Evolutionary conservation across 2,329 filamentous ascomycete species (phyloP), one percentile per base, ranked within the genome.

Genomic region (Cytospora schulzeri): DNA sequence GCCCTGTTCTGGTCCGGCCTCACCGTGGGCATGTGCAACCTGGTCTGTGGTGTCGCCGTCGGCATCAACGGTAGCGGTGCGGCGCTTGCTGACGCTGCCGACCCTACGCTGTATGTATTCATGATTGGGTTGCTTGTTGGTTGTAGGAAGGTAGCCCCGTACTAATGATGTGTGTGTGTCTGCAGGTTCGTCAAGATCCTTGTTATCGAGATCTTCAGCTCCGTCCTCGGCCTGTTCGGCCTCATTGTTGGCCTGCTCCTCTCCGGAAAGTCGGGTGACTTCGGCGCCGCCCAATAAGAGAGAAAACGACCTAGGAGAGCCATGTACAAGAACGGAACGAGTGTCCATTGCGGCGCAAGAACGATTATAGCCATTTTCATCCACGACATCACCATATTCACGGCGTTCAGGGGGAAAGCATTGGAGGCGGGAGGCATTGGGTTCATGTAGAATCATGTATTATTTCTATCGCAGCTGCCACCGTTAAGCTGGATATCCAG

Each of bases 191-290:
- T 99, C 79, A 97, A 97, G 82, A 97, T 99, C 71, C 88, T 99
- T 60, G 94, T 99, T 71, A 96, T 99, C 73, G 96, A 99, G 79
- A 99, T 99, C 76, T 99, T 99, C 83, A 97, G 93, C 76, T 98
- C 94, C 50, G 94, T 99, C 57, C 85, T 99, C 14, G 95, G 96
- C 68, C 87, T 99, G 4, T 99, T 99, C 74, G 96, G 95, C 65
- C 85, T 99, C 68, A 99, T 99, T 74, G 89, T 99, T 70, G 95
- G 96, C 54, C 85, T 99, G 62, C 83, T 99, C 69, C 85, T 98
- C 60, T 91, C 92, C 65, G 85, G 89, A 76, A 96, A 95, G 79
- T 93, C 95, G 29, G 76, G 81, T 28, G 91, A 93, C 68, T 96
- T 97, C 68, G 82, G 82, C 68, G 74, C 61, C 68, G 74, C 60